Percentiles rank a stretch among this genome's conserved stretches.
Evolutionary conservation across 1,284 basidiomycete genomes (phyloP).

Genomic region (Heliocybe sulcata): DNA sequence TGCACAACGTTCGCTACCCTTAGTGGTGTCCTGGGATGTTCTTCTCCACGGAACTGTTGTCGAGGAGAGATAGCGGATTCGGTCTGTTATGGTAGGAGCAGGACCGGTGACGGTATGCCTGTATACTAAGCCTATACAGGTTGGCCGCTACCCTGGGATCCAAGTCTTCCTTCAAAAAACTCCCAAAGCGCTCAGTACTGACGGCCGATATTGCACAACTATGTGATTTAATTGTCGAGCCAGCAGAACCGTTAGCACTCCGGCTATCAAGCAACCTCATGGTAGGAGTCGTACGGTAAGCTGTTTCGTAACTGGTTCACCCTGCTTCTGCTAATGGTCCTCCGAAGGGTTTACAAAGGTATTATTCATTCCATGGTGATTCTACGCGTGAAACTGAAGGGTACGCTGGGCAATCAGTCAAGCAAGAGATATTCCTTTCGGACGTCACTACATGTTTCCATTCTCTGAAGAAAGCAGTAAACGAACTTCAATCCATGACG

Average conservation of each 20-base stretch:
- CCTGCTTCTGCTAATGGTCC: constrained; percentile 7
- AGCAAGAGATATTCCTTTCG: constrained; percentile 75
- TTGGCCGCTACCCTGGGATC: constrained; percentile 84
- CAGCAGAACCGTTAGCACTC: constrained; percentile 79
- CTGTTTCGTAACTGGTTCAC: not conserved
- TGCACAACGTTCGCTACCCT: not conserved
- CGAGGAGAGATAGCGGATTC: constrained; percentile 72
- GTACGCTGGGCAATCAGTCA: constrained; percentile 38
- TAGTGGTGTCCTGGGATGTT: constrained; percentile 50
- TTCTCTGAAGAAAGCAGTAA: constrained; percentile 66
- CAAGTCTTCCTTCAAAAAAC: constrained; percentile 75
- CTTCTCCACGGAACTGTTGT: constrained; percentile 66
- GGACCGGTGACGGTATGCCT: not conserved
- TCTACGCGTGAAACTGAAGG: not conserved
- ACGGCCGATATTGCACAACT: constrained; percentile 74
- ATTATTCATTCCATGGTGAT: not conserved
- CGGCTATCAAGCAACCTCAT: constrained; percentile 81
- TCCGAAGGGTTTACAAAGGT: constrained; percentile 67
- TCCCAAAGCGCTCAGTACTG: constrained; percentile 73
- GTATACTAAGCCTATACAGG: constrained; percentile 35
- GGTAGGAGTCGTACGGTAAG: constrained; percentile 80
- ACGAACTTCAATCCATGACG: constrained; percentile 44
- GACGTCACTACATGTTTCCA: constrained; percentile 74
- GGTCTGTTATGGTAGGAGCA: constrained; percentile 63
- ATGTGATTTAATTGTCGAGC: constrained; percentile 74